These are phyloP conservation scores for Leishmania amazonensis DNA, from an alignment of 208 protist genomes.

Conservation along the genomic window DNA sequence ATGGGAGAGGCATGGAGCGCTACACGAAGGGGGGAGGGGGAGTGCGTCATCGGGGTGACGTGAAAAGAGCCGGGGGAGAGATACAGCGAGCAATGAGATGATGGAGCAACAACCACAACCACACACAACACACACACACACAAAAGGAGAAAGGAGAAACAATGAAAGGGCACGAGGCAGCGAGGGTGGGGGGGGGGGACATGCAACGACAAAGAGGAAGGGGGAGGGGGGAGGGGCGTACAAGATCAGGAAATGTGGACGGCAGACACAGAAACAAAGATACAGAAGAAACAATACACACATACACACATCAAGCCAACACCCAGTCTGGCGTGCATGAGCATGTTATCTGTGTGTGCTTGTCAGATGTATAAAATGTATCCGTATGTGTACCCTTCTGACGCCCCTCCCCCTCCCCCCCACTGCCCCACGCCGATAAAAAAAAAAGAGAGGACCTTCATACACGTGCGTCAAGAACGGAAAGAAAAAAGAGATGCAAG, in stretches of 20 bases:
- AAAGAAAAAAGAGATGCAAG: slow-evolving; percentile 1
- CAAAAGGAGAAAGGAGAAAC: background rate
- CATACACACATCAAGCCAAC: background rate
- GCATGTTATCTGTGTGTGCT: background rate
- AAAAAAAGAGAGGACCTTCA: background rate
- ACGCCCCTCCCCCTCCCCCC: background rate
- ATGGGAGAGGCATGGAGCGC: too few species aligned
- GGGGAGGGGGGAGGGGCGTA: background rate
- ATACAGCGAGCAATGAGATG: background rate
- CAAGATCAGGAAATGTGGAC: background rate
- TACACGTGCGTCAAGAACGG: background rate
- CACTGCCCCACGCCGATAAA: too few species aligned
- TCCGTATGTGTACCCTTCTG: background rate
- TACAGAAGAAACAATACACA: background rate
- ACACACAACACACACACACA: background rate
- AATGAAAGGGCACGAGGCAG: background rate
- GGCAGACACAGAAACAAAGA: background rate
- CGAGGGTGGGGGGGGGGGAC: too few species aligned
- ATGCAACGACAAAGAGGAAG: background rate
- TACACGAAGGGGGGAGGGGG: background rate
- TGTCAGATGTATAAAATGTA: background rate
- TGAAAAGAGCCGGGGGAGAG: background rate
- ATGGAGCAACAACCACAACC: background rate
- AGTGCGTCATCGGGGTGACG: background rate
- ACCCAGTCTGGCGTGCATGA: background rate